phyloP scores from a whole-genome alignment of 139 green algal species.

The Coelastrella sp. region DNA sequence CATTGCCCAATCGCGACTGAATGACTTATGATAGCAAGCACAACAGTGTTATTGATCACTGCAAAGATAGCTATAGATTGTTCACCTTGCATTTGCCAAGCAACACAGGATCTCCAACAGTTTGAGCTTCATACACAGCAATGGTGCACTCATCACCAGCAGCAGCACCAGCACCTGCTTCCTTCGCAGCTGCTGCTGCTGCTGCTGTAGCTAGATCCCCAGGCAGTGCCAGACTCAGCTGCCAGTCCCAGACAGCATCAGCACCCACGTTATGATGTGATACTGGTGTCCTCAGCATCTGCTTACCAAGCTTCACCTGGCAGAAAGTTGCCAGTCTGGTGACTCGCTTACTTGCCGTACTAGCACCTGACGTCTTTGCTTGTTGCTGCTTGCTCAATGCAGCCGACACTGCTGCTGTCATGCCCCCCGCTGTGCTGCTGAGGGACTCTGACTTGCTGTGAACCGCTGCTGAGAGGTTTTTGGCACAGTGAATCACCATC shows the following conservation, averaged over 20 bases:
- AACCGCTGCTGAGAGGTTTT: background rate
- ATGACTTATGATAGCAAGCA: background rate
- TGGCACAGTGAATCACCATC: background rate
- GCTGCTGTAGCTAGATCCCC: background rate
- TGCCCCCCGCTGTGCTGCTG: too few relatives aligned
- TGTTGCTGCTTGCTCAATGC: background rate
- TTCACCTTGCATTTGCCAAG: constrained; percentile 15
- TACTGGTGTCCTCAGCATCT: constrained; percentile 26
- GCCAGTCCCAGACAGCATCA: constrained; percentile 39
- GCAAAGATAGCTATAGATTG: background rate
- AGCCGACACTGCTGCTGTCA: background rate
- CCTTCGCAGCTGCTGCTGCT: background rate
- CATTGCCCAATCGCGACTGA: background rate
- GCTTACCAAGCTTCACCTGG: background rate
- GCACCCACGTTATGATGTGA: background rate
- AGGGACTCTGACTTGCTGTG: background rate
- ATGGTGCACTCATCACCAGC: background rate
- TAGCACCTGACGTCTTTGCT: background rate
- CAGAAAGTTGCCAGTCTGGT: background rate
- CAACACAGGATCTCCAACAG: constrained; percentile 17
- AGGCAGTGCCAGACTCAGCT: constrained; percentile 26
- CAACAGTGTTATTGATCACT: background rate
- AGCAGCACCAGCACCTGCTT: background rate
- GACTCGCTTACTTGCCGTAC: background rate
- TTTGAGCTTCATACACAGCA: constrained; percentile 26